phyloP scores from a whole-genome alignment of 345 rosid species.

The Conringia planisiliqua region DNA sequence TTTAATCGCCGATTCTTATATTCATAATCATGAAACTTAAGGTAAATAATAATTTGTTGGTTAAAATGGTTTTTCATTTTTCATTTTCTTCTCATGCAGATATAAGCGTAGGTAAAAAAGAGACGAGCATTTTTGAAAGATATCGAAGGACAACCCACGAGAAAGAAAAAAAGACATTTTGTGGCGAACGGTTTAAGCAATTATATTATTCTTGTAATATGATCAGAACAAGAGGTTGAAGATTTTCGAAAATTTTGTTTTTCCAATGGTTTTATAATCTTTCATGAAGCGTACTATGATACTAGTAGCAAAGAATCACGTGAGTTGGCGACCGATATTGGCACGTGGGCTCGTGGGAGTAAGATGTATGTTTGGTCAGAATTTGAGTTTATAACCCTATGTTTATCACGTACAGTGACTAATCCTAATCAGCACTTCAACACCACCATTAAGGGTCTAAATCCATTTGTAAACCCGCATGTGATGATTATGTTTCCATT shows the following conservation, averaged over 20 bases:
- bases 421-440: background rate
- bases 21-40: background rate
- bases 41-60: background rate
- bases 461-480: background rate
- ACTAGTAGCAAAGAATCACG: background rate
- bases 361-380: too few species aligned
- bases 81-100: slow-evolving; percentile 6
- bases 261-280: background rate
- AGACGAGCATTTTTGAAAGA: background rate
- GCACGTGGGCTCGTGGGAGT: too few species aligned
- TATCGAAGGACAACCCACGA: background rate
- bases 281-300: background rate
- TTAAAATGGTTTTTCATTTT: background rate
- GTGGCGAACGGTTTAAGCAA: background rate
- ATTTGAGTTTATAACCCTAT: too few species aligned
- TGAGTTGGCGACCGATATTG: background rate
- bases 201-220: slow-evolving; percentile 12
- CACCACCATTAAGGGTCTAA: background rate
- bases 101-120: slow-evolving; percentile 33
- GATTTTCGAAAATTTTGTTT: background rate
- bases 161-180: background rate
- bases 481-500: too few species aligned
- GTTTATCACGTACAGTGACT: background rate
- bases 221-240: background rate
- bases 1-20: background rate